Conservation (phyloP, 805 yeast species). For the Citeromyces matritensis region DNA sequence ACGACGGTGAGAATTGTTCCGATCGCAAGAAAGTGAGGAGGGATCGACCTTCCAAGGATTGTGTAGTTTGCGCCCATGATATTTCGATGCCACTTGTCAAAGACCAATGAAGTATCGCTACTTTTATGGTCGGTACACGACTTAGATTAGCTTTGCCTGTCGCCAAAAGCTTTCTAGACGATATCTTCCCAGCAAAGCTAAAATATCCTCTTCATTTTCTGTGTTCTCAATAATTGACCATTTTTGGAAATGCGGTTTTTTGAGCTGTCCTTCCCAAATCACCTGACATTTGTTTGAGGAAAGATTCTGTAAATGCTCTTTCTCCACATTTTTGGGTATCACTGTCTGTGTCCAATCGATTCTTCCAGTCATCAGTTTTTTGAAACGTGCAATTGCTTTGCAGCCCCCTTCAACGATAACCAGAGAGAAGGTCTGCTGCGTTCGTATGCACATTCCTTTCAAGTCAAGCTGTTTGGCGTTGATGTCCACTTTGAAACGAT, state of each 20-base stretch:
- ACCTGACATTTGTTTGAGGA: constrained; percentile 26
- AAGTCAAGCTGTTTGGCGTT: constrained; percentile 65
- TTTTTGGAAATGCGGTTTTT: constrained; percentile 35
- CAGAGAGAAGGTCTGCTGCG: constrained; percentile 30
- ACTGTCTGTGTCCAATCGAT: constrained; percentile 56
- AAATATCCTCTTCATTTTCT: constrained; percentile 32
- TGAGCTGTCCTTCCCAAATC: constrained; percentile 62
- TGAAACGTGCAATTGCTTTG: constrained; percentile 45
- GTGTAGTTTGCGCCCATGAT: constrained; percentile 73
- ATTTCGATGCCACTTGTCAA: neutral
- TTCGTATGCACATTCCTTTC: constrained; percentile 42
- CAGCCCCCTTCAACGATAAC: constrained; percentile 67
- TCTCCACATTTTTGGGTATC: constrained; percentile 11
- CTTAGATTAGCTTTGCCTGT: constrained; percentile 12
- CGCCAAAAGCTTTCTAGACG: constrained; percentile 48
- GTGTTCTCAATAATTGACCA: constrained; percentile 73
- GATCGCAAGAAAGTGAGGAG: constrained; percentile 71
- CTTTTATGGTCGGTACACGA: neutral
- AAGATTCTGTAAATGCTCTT: constrained; percentile 19
- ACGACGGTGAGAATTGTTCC: constrained; percentile 64
- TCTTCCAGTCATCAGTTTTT: constrained; percentile 41
- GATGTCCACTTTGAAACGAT: constrained; percentile 58
- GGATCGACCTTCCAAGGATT: constrained; percentile 73
- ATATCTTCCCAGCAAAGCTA: constrained; percentile 34
- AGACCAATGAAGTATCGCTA: neutral